phyloP scores from a whole-genome alignment of 1,284 basidiomycete genomes.

The Trametes versicolor region DNA sequence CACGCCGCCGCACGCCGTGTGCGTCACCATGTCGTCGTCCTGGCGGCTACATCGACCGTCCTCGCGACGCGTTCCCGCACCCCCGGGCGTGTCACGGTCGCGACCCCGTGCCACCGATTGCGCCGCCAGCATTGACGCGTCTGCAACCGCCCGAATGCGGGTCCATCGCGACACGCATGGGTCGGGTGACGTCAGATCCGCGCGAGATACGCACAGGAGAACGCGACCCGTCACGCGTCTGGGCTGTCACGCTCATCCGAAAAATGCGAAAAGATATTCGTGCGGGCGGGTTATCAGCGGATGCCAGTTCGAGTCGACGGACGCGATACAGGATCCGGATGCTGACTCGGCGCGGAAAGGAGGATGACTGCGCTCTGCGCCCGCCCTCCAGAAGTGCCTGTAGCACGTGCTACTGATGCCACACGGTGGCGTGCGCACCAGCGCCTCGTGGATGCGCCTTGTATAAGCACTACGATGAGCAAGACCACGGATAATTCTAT shows the following conservation, averaged over 20 bases:
- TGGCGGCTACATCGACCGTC: background rate
- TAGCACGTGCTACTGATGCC: too few relatives aligned
- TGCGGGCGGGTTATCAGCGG: background rate
- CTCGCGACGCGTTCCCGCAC: conserved; percentile 1
- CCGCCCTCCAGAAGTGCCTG: too few relatives aligned
- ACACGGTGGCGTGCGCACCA: too few relatives aligned
- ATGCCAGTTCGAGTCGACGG: background rate
- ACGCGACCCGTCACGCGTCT: conserved; percentile 25
- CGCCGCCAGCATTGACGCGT: conserved; percentile 7
- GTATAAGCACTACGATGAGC: too few relatives aligned
- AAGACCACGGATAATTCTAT: too few relatives aligned
- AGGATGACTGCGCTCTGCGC: too few relatives aligned
- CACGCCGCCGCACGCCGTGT: background rate
- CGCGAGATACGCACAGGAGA: conserved; percentile 21
- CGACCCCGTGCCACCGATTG: conserved; percentile 9
- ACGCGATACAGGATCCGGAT: background rate
- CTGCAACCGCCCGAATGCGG: conserved; percentile 11
- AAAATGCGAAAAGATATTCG: conserved; percentile 1
- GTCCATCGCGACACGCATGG: conserved; percentile 6
- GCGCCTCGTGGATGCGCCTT: too few relatives aligned
- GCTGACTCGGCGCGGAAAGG: background rate
- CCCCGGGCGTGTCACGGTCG: conserved; percentile 8
- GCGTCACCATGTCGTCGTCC: conserved; percentile 3
- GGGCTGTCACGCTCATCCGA: conserved; percentile 15
- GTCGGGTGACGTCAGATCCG: conserved; percentile 26